Evolutionary conservation across 371 early-diverging fungal genomes (phyloP).

Genomic region (Apophysomyces sp.): DNA sequence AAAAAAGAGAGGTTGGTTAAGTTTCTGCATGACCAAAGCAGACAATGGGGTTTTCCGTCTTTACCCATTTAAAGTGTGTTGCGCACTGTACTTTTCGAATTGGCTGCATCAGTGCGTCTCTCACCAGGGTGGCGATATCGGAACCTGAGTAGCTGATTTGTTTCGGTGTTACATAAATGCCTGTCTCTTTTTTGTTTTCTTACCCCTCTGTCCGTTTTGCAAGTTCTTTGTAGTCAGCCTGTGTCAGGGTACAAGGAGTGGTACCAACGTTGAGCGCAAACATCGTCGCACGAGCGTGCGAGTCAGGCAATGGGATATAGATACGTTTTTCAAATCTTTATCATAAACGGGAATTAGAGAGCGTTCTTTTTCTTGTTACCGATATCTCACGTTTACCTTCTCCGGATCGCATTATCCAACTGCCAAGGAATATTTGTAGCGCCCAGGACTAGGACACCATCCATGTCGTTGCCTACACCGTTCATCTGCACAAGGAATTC

Average conservation of each 20-base stretch:
- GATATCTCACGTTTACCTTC: constrained; percentile 56
- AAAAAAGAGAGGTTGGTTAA: not conserved
- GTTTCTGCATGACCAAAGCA: not conserved
- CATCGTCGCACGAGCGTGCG: constrained; percentile 86
- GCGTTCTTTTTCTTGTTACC: not conserved
- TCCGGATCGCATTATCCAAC: constrained; percentile 89
- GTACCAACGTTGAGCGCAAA: constrained; percentile 89
- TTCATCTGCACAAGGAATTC: constrained; percentile 98
- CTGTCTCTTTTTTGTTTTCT: not conserved
- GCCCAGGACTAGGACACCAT: constrained; percentile 91
- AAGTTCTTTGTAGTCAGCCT: constrained; percentile 70
- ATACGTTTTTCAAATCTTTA: constrained; percentile 94
- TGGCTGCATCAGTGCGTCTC: constrained; percentile 97
- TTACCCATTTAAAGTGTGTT: constrained; percentile 92
- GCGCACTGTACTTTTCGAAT: constrained; percentile 94
- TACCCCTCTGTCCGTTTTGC: constrained; percentile 87
- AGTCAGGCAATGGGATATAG: constrained; percentile 94
- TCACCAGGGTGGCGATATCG: constrained; percentile 90
- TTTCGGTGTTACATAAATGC: not conserved
- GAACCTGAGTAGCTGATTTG: constrained; percentile 81
- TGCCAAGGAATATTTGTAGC: constrained; percentile 99
- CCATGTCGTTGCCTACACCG: constrained; percentile 94
- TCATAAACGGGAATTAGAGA: not conserved
- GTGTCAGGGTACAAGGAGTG: constrained; percentile 78
- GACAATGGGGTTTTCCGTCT: not conserved